Conservation (phyloP, 176 grass and related monocot genomes). For the Pontederia crassipes region DNA sequence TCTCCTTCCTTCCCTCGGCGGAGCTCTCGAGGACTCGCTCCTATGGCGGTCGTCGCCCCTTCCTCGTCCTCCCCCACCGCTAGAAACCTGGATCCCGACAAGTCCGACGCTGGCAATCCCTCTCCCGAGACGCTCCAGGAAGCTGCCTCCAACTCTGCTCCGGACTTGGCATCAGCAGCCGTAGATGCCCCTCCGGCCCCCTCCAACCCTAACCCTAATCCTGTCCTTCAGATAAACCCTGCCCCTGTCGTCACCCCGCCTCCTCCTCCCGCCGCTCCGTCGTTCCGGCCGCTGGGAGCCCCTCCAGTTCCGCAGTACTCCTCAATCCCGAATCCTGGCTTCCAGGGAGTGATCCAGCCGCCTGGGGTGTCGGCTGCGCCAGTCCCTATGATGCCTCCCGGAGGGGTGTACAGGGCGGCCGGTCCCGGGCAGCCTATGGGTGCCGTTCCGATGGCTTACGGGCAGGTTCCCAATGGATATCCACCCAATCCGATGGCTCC, state of each 20-base stretch:
- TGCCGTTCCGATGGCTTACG: conserved; percentile 16
- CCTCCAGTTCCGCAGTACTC: conserved; percentile 10
- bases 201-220: conserved; percentile 15
- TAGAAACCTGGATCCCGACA: conserved; percentile 10
- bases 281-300: conserved; percentile 20
- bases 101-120: neutral
- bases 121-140: conserved; percentile 8
- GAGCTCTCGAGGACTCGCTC: neutral
- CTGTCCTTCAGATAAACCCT: neutral
- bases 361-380: conserved; percentile 23
- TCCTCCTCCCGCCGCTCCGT: conserved; percentile 11
- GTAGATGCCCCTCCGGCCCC: conserved; percentile 4
- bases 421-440: conserved; percentile 12
- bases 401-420: neutral
- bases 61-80: conserved; percentile 17
- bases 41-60: conserved; percentile 33
- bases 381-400: conserved; percentile 7
- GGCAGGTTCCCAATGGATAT: conserved; percentile 28
- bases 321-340: conserved; percentile 13
- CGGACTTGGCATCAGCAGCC: neutral
- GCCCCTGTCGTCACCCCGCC: neutral
- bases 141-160: neutral
- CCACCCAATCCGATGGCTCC: conserved; percentile 2
- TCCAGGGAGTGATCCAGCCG: conserved; percentile 26
- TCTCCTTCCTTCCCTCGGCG: too few relatives aligned